These are phyloP conservation scores for Pleodorina starrii DNA, from an alignment of 139 green algal genomes.

Conservation along the genomic window DNA sequence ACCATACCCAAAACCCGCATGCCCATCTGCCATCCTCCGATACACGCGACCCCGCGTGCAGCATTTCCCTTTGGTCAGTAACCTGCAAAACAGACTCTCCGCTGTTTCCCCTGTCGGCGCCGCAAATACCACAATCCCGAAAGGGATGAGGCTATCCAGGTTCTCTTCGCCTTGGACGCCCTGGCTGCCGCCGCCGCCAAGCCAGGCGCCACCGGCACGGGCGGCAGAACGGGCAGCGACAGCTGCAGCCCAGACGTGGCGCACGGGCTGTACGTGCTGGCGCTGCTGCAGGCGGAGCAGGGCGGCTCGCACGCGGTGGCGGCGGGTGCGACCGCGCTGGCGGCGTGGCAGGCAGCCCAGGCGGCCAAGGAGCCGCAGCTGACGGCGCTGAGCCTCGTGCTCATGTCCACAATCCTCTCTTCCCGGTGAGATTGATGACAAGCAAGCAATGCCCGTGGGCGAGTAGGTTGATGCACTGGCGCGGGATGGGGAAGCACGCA, in stretches of 20 bases:
- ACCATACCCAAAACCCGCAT: no score
- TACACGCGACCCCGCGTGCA: no score
- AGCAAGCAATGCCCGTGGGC: no score
- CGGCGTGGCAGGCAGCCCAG: slow-evolving; percentile 23
- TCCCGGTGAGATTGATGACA: slow-evolving; percentile 31
- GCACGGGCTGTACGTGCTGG: slow-evolving; percentile 30
- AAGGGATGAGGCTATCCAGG: slow-evolving; percentile 21
- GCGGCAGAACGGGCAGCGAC: neutral
- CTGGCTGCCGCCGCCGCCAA: neutral
- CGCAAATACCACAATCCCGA: no score
- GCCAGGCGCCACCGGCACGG: neutral
- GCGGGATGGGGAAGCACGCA: no score
- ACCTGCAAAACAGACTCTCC: no score
- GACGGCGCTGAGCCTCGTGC: slow-evolving; percentile 33
- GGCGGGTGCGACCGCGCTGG: neutral
- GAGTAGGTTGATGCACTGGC: no score
- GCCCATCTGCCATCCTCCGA: no score
- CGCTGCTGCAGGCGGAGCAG: slow-evolving; percentile 51
- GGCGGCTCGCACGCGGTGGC: neutral
- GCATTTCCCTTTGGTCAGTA: no score
- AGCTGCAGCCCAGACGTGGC: neutral
- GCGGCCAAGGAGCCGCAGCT: neutral
- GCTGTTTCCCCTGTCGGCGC: no score
- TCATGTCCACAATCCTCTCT: slow-evolving; percentile 43
- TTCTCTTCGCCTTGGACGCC: neutral